A percentile compares a stretch with the other conserved stretches of the same genome.
phyloP scores from a whole-genome alignment of 345 rosid genomes.

The Pseudoturritis turrita region DNA sequence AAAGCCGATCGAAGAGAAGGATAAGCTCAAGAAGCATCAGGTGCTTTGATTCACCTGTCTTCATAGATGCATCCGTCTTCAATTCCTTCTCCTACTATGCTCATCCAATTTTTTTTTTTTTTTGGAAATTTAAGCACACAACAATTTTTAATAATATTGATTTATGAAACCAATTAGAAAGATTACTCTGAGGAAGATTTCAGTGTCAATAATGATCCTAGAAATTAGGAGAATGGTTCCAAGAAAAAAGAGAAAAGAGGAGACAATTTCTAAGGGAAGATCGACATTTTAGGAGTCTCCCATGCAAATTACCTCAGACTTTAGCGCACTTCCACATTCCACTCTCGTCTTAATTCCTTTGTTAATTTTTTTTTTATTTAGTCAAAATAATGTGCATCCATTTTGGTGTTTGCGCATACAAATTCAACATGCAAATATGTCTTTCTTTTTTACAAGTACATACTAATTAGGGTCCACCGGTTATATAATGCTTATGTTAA shows the following conservation, averaged over 20 bases:
- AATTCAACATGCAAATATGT: too few relatives aligned
- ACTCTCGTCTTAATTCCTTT: neutral
- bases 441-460: too few relatives aligned
- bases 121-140: neutral
- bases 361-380: neutral
- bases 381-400: too few relatives aligned
- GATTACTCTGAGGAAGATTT: slow-evolving; percentile 15
- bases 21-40: slow-evolving; percentile 51
- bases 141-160: neutral
- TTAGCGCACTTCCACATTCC: slow-evolving; percentile 51
- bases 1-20: slow-evolving; percentile 25
- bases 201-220: neutral
- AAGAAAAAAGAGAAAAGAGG: neutral
- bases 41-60: slow-evolving; percentile 64
- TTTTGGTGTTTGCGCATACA: too few relatives aligned
- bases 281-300: slow-evolving; percentile 27
- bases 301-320: slow-evolving; percentile 33
- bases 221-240: neutral
- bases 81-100: slow-evolving; percentile 33
- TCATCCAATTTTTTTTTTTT: neutral
- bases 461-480: too few relatives aligned
- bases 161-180: neutral
- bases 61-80: slow-evolving; percentile 77
- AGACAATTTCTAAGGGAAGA: neutral
- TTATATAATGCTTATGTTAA: too few relatives aligned